A percentile compares a stretch with the other conserved stretches of the same genome.
phyloP scores from a whole-genome alignment of 1,284 basidiomycete species.

The Naganishia sp. region DNA sequence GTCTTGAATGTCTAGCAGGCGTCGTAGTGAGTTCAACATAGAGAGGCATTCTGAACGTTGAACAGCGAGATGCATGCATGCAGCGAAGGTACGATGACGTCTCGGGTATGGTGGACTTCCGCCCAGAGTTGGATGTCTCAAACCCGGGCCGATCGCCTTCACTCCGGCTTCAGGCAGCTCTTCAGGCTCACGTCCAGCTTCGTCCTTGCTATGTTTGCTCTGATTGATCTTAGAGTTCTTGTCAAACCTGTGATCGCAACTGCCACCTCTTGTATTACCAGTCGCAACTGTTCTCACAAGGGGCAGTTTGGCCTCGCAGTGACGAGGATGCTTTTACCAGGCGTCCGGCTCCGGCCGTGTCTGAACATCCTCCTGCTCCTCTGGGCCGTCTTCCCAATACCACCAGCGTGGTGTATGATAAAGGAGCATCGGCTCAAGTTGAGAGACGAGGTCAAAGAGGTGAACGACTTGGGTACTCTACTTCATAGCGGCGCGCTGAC shows the following conservation, averaged over 20 bases:
- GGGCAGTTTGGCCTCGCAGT: too few species aligned
- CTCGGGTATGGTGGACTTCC: neutral
- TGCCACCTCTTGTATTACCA: neutral
- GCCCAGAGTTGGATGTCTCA: slow-evolving; percentile 1
- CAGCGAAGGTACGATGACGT: neutral
- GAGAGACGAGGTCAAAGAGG: slow-evolving; percentile 27
- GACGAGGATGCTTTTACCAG: slow-evolving; percentile 14
- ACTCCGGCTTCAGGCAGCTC: too few species aligned
- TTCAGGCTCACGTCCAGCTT: too few species aligned
- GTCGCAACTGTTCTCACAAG: too few species aligned
- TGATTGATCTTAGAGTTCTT: too few species aligned
- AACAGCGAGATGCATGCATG: too few species aligned
- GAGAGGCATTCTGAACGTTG: too few species aligned
- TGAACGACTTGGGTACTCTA: neutral
- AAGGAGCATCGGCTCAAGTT: slow-evolving; percentile 24
- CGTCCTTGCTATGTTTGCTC: too few species aligned
- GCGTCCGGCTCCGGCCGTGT: slow-evolving; percentile 12
- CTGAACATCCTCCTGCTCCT: slow-evolving; percentile 10
- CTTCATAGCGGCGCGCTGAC: neutral
- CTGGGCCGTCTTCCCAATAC: slow-evolving; percentile 10
- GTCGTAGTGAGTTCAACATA: too few species aligned
- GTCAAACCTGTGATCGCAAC: too few species aligned
- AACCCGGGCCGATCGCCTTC: too few species aligned
- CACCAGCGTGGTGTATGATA: slow-evolving; percentile 19
- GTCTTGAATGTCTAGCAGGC: neutral